These are phyloP conservation scores for Cicer arietinum DNA, from an alignment of 306 rosid genomes.

Conservation along the genomic window DNA sequence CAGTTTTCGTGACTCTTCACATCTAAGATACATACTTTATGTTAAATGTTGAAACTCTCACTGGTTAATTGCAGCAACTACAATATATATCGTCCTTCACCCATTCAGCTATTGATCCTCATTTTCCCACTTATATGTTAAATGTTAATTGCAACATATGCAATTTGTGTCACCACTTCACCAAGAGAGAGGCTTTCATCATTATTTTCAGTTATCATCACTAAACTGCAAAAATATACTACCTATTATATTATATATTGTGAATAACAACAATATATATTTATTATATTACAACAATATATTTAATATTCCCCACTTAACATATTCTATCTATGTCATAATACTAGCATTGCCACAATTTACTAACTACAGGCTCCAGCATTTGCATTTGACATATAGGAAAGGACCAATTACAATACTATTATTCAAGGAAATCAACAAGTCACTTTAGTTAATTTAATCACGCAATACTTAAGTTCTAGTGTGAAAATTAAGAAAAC, in stretches of 20 bases:
- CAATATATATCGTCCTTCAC: not conserved
- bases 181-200: no score
- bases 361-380: not conserved
- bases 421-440: not conserved
- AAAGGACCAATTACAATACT: not conserved
- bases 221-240: no score
- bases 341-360: not conserved
- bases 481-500: conserved; percentile 10
- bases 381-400: not conserved
- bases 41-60: conserved; percentile 8
- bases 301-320: no score
- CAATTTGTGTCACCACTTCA: no score
- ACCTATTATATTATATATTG: no score
- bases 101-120: not conserved
- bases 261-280: no score
- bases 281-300: no score
- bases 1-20: not conserved
- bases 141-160: no score
- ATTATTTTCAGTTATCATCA: no score
- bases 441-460: conserved; percentile 14
- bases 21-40: not conserved
- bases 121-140: not conserved
- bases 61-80: not conserved
- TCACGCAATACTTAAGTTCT: not conserved
- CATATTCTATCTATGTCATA: not conserved